Evolutionary conservation across 306 rosid species (phyloP), one percentile per base, ranked within the genome.

Genomic region (Casuarina cunninghamiana): DNA sequence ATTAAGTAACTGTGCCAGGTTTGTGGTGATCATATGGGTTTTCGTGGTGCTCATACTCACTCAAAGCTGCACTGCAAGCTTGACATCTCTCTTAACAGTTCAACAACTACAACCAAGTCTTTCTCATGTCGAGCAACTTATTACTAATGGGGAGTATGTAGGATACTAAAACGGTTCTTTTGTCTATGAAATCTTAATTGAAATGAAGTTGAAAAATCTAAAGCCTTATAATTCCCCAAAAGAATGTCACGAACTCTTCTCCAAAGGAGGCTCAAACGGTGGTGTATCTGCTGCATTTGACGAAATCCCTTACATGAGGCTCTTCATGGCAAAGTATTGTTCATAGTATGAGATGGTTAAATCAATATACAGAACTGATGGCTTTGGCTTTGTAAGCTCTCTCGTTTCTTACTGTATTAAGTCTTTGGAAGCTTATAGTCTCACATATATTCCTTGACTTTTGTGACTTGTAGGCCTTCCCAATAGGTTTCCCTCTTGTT

Each of bases 31-130:
- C 4, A 39, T 92, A 53, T 90, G 96, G 93, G 81, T 83, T 76
- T 90, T 90, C 68, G 90, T 92, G 53, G 89, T 88, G 41, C 86
- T 85, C 19, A 76, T 88, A 78, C 71, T 90, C 15, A 84, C 90
- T 41, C 91, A 92, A 76, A 92, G 97, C 15, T 92, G 85, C 72
- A 90, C 92, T 2, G 90, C 93, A 0, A 92, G 93, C 71, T 83
- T 89, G 32, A 79, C 96, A 1, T 89, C 97, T 2, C 75, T 86
- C 3, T 71, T 90, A 68, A 93, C 93, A 4, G 87, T 90, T 21
- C 86, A 86, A 37, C 91, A 89, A 19, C 83, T 93, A 3, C 80
- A 69, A 3, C 93, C 97, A 2, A 39, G 82, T 5, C n/a, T 77
- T 21, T 75, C 90, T 7, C 85, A 87, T 60, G 73, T 90, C 8